These are phyloP conservation scores for Pseudocercospora crystallina DNA, from an alignment of 2,329 filamentous ascomycete species.

Conservation along the genomic window DNA sequence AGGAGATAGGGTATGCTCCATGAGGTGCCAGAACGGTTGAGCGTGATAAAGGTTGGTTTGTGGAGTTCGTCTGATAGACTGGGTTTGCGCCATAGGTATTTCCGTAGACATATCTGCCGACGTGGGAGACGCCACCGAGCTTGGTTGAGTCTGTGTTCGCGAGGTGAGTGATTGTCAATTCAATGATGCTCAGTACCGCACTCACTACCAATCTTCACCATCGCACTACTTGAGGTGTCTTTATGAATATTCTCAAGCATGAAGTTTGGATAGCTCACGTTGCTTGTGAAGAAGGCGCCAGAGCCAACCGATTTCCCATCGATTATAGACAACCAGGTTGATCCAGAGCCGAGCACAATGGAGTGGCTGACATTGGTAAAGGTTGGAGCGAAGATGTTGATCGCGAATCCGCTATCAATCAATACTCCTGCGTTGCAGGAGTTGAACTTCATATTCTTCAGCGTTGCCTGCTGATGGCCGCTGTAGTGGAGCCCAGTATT, in stretches of 20 bases:
- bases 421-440: conserved; percentile 15
- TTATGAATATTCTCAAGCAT: conserved; percentile 18
- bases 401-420: conserved; percentile 13
- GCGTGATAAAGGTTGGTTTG: background rate
- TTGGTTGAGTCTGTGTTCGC: no score
- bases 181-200: no score
- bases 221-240: conserved; percentile 6
- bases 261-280: conserved; percentile 22
- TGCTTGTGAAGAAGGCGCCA: conserved; percentile 15
- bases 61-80: conserved; percentile 11
- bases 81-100: conserved; percentile 20
- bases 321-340: conserved; percentile 17
- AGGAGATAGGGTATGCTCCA: conserved; percentile 7
- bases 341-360: conserved; percentile 13
- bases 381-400: conserved; percentile 15
- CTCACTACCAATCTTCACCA: conserved; percentile 9
- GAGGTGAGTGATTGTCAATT: no score
- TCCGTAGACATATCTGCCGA: conserved; percentile 19
- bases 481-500: conserved; percentile 15
- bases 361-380: conserved; percentile 11
- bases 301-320: conserved; percentile 13
- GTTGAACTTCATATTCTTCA: conserved; percentile 19
- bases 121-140: background rate
- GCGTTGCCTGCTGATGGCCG: conserved; percentile 15
- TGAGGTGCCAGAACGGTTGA: background rate